These are phyloP conservation scores for Monosporascus sp. DNA, from an alignment of 2,329 filamentous ascomycete species.

Conservation along the genomic window DNA sequence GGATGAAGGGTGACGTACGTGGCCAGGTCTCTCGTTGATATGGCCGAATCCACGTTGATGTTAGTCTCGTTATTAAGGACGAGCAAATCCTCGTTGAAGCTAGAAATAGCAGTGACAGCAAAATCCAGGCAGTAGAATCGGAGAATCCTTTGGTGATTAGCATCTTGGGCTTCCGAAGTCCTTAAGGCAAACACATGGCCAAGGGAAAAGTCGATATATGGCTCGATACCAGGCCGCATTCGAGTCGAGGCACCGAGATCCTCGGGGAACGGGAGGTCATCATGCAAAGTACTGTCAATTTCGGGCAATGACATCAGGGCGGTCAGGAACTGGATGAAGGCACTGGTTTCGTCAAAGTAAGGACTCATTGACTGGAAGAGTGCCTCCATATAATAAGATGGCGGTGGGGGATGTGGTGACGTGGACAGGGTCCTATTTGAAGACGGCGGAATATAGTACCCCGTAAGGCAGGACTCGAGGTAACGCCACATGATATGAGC, in stretches of 20 bases:
- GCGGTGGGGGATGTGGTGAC: constrained; percentile 24
- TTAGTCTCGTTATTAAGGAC: constrained; percentile 76
- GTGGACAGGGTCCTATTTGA: constrained; percentile 23
- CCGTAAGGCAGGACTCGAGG: constrained; percentile 75
- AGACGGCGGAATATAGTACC: constrained; percentile 37
- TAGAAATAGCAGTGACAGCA: constrained; percentile 69
- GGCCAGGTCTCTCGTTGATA: constrained; percentile 68
- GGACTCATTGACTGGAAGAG: constrained; percentile 70
- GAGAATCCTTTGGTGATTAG: constrained; percentile 66
- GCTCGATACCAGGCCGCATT: constrained; percentile 75
- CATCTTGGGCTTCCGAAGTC: constrained; percentile 58
- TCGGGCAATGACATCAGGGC: constrained; percentile 63
- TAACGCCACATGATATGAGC: constrained; percentile 73
- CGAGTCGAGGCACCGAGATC: constrained; percentile 72
- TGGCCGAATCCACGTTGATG: constrained; percentile 68
- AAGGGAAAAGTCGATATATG: constrained; percentile 87
- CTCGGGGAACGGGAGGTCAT: constrained; percentile 82
- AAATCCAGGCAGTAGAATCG: constrained; percentile 81
- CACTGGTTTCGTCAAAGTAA: constrained; percentile 78
- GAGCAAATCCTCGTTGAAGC: constrained; percentile 92
- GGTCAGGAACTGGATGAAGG: constrained; percentile 74
- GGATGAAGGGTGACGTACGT: constrained; percentile 85
- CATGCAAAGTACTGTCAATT: constrained; percentile 58
- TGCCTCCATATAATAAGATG: constrained; percentile 45
- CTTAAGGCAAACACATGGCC: constrained; percentile 70